A percentile compares a stretch with the other conserved stretches of the same genome.
These are phyloP conservation scores for Mycena haematopus DNA, from an alignment of 768 basidiomycete species.

Conservation along the genomic window DNA sequence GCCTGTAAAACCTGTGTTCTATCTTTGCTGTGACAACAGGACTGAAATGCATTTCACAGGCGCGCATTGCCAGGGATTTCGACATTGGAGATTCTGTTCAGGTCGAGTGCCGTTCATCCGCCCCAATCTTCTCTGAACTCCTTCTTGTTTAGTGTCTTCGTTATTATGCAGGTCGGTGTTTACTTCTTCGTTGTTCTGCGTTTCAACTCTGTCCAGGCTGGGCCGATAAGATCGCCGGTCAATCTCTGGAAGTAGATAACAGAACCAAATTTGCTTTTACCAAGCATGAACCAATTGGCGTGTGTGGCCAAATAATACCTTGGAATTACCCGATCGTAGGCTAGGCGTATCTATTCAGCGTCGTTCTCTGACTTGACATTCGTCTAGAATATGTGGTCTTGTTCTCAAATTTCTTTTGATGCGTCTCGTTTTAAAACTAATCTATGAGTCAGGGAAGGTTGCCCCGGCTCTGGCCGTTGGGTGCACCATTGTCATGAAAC, in stretches of 20 bases:
- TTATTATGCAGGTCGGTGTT: constrained; percentile 73
- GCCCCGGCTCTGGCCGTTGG: constrained; percentile 91
- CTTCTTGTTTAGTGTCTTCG: constrained; percentile 67
- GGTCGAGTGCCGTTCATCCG: background rate
- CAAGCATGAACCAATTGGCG: constrained; percentile 66
- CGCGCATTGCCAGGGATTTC: constrained; percentile 63
- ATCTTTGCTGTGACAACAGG: background rate
- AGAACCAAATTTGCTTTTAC: constrained; percentile 86
- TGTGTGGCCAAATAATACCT: constrained; percentile 92
- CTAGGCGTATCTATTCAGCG: background rate
- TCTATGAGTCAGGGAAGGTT: constrained; percentile 74
- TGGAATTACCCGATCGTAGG: constrained; percentile 88
- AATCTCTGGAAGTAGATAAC: constrained; percentile 84
- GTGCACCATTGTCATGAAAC: constrained; percentile 95
- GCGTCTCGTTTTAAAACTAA: constrained; percentile 18
- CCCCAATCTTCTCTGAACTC: background rate
- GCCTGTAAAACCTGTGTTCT: constrained; percentile 57
- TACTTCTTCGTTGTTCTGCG: background rate
- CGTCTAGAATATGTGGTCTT: constrained; percentile 28
- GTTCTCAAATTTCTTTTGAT: constrained; percentile 43
- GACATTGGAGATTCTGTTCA: constrained; percentile 80
- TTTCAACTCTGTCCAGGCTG: constrained; percentile 55
- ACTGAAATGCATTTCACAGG: background rate
- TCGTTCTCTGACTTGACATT: constrained; percentile 5
- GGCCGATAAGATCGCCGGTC: constrained; percentile 93